Conservation (phyloP, 176 grass and related monocot genomes). For the Oryza brachyantha region DNA sequence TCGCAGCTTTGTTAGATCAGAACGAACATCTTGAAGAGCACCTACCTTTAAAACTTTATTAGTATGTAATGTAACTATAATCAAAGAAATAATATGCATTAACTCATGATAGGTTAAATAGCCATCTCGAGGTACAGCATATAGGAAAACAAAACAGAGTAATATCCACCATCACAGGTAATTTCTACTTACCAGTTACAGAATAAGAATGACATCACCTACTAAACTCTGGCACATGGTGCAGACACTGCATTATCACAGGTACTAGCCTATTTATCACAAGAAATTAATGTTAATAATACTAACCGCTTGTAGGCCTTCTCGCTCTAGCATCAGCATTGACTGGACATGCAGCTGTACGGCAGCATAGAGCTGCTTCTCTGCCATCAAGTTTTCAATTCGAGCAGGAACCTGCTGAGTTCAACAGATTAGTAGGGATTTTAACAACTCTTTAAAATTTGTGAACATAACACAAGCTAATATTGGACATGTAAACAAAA, state of each 20-base stretch:
- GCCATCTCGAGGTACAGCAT: background rate
- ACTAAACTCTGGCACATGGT: background rate
- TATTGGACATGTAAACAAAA: constrained; percentile 1
- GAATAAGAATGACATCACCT: background rate
- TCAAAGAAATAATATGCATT: constrained; percentile 26
- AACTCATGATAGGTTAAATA: constrained; percentile 1
- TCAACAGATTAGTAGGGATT: constrained; percentile 21
- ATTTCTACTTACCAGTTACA: background rate
- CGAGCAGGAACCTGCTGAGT: constrained; percentile 81
- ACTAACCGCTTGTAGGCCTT: constrained; percentile 99
- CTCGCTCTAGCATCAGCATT: constrained; percentile 85
- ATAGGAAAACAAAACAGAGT: background rate
- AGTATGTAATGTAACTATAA: constrained; percentile 22
- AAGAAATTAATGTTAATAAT: constrained; percentile 20
- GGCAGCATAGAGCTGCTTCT: constrained; percentile 95
- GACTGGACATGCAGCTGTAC: constrained; percentile 96
- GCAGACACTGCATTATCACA: constrained; percentile 4
- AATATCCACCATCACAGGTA: background rate
- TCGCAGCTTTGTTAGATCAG: constrained; percentile 86
- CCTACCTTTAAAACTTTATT: constrained; percentile 78
- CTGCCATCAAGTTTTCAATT: constrained; percentile 77
- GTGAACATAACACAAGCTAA: background rate
- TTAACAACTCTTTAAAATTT: constrained; percentile 13
- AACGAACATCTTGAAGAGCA: constrained; percentile 98
- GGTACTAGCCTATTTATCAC: background rate